Conservation (phyloP, 768 basidiomycete species). For the Serendipita sp. region DNA sequence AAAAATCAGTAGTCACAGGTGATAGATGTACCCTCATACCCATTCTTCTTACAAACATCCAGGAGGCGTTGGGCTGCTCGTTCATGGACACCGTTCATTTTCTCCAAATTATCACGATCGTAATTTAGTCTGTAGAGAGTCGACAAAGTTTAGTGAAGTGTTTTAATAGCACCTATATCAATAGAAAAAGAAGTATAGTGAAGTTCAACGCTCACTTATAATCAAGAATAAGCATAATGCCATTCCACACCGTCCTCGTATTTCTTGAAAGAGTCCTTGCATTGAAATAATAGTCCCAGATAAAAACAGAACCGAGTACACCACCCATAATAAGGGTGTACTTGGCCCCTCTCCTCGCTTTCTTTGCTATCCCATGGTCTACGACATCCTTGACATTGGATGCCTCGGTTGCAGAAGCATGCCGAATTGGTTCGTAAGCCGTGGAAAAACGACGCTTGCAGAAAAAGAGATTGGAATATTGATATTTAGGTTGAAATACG, state of each 20-base stretch:
- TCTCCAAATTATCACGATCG: constrained; percentile 20
- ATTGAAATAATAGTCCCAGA: neutral
- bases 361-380: neutral
- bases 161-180: neutral
- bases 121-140: neutral
- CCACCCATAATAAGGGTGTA: neutral
- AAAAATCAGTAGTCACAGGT: neutral
- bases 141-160: neutral
- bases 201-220: neutral
- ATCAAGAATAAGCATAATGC: neutral
- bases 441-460: neutral
- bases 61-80: constrained; percentile 68
- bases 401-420: neutral
- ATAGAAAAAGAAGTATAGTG: neutral
- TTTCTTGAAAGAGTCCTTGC: neutral
- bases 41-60: constrained; percentile 63
- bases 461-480: neutral
- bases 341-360: neutral
- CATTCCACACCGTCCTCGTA: neutral
- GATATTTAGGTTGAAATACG: neutral
- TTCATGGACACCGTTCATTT: constrained; percentile 68
- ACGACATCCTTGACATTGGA: neutral
- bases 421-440: neutral
- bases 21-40: constrained; percentile 26
- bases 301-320: neutral